A percentile compares a stretch with the other conserved stretches of the same genome.
Evolutionary conservation across 352 stramenopile species (phyloP).

Genomic region (Saprolegnia parasitica): DNA sequence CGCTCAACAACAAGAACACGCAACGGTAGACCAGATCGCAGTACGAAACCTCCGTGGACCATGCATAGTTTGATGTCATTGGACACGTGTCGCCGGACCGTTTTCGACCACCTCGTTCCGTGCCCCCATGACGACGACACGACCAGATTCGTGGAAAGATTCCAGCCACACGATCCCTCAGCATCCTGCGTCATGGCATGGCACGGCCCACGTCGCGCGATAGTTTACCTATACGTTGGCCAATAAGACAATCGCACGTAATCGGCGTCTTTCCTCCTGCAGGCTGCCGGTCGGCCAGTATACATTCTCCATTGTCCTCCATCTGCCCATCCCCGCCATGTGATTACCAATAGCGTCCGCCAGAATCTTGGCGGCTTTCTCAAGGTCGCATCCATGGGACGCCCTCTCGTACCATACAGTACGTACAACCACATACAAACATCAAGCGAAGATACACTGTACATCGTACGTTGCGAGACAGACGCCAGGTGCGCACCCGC

Average conservation of each 20-base stretch:
- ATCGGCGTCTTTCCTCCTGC: neutral
- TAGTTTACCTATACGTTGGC: neutral
- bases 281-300: neutral
- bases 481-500: neutral
- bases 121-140: too few species aligned
- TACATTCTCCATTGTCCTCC: neutral
- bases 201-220: neutral
- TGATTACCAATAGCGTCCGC: neutral
- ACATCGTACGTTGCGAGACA: slow-evolving; percentile 1
- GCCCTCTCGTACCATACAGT: neutral
- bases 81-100: too few species aligned
- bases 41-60: too few species aligned
- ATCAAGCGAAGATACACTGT: neutral
- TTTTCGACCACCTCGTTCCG: too few species aligned
- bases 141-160: too few species aligned
- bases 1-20: too few species aligned
- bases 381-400: neutral
- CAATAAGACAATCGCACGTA: slow-evolving; percentile 1
- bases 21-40: too few species aligned
- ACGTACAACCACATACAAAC: neutral
- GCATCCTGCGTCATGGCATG: neutral
- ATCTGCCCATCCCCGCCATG: neutral
- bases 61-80: too few species aligned
- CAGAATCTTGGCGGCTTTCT: slow-evolving; percentile 7
- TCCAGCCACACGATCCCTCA: too few species aligned